phyloP scores from a whole-genome alignment of 2,329 filamentous ascomycete species.

The Fusarium algeriense region DNA sequence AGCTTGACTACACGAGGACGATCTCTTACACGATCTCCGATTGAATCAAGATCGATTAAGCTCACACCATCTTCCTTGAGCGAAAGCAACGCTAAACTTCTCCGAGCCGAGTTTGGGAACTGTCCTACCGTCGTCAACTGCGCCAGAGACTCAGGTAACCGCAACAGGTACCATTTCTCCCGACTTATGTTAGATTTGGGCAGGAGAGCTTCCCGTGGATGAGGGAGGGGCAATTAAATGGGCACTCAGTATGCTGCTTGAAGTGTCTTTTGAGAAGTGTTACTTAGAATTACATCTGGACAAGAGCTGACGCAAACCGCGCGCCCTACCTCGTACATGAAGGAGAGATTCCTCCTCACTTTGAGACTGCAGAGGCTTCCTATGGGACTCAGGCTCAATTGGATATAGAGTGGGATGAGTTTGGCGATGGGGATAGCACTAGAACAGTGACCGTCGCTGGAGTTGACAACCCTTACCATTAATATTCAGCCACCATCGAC shows the following conservation, averaged over 20 bases:
- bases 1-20: background rate
- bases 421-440: too few relatives aligned
- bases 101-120: background rate
- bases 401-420: background rate
- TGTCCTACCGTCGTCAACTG: background rate
- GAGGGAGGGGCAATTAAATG: too few relatives aligned
- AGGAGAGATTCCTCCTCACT: background rate
- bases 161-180: background rate
- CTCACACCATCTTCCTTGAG: fast-evolving
- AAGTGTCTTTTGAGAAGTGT: too few relatives aligned
- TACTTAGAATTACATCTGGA: too few relatives aligned
- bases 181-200: background rate
- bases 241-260: too few relatives aligned
- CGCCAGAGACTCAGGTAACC: background rate
- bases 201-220: background rate
- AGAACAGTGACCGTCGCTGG: too few relatives aligned
- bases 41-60: background rate
- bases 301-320: too few relatives aligned
- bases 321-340: too few relatives aligned
- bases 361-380: too few relatives aligned
- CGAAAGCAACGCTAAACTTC: background rate
- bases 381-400: fast-evolving
- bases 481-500: background rate
- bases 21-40: background rate
- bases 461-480: background rate